Conservation (phyloP, 2,329 filamentous ascomycete species). For the Penicillium sp. region DNA sequence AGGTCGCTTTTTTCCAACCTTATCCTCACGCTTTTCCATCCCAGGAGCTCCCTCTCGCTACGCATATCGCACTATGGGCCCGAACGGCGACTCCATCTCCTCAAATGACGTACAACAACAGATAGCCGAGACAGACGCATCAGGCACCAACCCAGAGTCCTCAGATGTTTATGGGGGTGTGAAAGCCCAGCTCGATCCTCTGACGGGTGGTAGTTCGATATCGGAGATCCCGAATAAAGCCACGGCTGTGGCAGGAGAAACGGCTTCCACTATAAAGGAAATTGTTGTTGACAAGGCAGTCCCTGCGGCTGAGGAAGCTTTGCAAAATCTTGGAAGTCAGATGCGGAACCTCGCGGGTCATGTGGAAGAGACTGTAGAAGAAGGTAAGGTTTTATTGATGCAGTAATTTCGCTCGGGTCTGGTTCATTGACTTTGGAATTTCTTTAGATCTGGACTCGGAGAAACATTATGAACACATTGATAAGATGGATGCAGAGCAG, state of each 20-base stretch:
- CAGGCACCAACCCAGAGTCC: not conserved
- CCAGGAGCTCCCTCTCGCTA: not conserved
- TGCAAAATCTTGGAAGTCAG: constrained; percentile 10
- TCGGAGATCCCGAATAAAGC: constrained; percentile 11
- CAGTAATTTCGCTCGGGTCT: not conserved
- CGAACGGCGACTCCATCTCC: not conserved
- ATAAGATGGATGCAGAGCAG: constrained; percentile 30
- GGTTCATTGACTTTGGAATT: not conserved
- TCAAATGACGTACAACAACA: constrained; percentile 2
- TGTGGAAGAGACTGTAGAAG: not conserved
- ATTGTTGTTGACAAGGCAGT: constrained; percentile 10
- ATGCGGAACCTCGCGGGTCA: constrained; percentile 1
- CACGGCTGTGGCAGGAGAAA: constrained; percentile 8
- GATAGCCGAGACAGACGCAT: not conserved
- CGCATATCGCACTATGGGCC: constrained; percentile 6
- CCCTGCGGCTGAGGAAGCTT: constrained; percentile 12
- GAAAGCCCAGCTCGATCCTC: constrained; percentile 10
- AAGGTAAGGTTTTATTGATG: not conserved
- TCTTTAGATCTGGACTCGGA: constrained; percentile 1
- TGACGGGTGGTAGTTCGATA: constrained; percentile 3
- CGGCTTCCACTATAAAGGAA: constrained; percentile 9
- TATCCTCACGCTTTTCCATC: not conserved
- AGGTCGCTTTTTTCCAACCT: not conserved
- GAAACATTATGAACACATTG: constrained; percentile 19
- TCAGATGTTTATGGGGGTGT: constrained; percentile 1